Percentiles rank a stretch among this genome's conserved stretches.
Conservation (phyloP, 2,329 filamentous ascomycete species). For the Ophiostoma ips region DNA sequence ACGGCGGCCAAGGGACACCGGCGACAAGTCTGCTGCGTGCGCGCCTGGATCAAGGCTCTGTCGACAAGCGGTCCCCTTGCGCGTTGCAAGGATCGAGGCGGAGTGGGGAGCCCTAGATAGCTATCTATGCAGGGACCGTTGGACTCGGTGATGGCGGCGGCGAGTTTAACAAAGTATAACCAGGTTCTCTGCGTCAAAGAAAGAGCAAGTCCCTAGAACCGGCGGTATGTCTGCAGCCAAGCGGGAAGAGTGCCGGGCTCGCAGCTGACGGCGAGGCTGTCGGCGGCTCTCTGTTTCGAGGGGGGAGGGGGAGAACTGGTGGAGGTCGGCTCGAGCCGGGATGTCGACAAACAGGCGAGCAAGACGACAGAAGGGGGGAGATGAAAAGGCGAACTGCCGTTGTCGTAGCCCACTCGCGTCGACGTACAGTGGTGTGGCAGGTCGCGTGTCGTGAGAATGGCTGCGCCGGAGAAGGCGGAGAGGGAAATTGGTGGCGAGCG, state of each 20-base stretch:
- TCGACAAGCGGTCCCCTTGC: background rate
- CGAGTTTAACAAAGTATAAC: no score
- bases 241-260: no score
- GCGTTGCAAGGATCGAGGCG: background rate
- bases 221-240: no score
- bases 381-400: background rate
- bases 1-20: background rate
- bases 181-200: no score
- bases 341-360: background rate
- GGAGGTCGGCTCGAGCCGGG: no score
- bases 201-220: no score
- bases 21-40: background rate
- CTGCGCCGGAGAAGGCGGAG: slow-evolving; percentile 1
- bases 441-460: slow-evolving; percentile 1
- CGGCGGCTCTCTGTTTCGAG: no score
- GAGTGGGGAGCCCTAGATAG: background rate
- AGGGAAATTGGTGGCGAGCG: background rate
- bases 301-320: no score
- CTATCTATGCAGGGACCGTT: background rate
- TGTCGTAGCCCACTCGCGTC: background rate
- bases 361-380: background rate
- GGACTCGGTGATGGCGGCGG: background rate
- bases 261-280: no score
- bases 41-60: background rate
- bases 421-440: background rate